These are phyloP conservation scores for Stentor roeselii DNA, from an alignment of 73 alveolate species.

Conservation along the genomic window DNA sequence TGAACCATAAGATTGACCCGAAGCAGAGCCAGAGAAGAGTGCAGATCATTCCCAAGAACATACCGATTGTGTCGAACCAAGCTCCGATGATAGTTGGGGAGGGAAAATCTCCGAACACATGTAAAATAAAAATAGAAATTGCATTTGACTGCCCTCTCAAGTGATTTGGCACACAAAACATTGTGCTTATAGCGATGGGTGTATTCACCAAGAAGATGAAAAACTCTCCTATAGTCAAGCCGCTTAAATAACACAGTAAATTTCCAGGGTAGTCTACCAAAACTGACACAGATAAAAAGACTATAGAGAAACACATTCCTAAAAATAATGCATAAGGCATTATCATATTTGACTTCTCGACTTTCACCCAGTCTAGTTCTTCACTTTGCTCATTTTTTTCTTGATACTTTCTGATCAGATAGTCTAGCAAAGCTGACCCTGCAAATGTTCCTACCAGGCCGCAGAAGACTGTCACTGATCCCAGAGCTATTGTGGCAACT, in stretches of 20 bases:
- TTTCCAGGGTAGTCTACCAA: neutral
- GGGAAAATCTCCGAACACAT: constrained; percentile 12
- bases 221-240: neutral
- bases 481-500: neutral
- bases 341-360: neutral
- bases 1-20: neutral
- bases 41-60: neutral
- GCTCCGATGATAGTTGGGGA: neutral
- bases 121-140: neutral
- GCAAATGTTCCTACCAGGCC: neutral
- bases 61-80: constrained; percentile 1
- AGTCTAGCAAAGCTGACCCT: too few species aligned
- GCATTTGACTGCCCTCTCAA: constrained; percentile 27
- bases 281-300: neutral
- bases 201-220: neutral
- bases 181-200: neutral
- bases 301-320: neutral
- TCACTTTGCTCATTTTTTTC: too few species aligned
- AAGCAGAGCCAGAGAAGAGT: neutral
- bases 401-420: too few species aligned
- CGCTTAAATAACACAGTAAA: neutral
- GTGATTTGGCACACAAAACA: constrained; percentile 17
- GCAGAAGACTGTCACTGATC: constrained; percentile 8
- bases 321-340: neutral
- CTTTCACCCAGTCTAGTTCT: neutral